phyloP scores from a whole-genome alignment of 2,329 filamentous ascomycete species.

The Emmonsia crescens region DNA sequence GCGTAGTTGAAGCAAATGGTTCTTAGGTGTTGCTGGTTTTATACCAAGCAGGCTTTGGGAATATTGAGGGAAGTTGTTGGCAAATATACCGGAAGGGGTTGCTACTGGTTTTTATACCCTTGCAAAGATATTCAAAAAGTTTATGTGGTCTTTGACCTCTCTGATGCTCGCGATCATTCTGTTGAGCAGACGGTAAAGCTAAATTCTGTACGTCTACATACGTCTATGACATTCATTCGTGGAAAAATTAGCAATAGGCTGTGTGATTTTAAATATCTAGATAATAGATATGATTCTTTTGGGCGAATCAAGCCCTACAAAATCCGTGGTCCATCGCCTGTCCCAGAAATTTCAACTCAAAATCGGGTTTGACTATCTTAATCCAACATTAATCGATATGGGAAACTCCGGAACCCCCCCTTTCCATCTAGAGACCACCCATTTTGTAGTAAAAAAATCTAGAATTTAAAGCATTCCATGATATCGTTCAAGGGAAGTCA shows the following conservation, averaged over 20 bases:
- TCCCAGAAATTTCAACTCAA: not conserved
- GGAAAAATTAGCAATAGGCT: not conserved
- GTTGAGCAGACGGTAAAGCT: not conserved
- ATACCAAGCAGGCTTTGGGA: not conserved
- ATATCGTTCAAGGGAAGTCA: not conserved
- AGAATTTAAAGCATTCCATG: not conserved
- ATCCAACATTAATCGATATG: not conserved
- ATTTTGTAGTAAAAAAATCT: not conserved
- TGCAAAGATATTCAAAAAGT: not conserved
- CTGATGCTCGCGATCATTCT: not conserved
- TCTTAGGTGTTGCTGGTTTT: not conserved
- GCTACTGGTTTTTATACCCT: not conserved
- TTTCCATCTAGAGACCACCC: not conserved
- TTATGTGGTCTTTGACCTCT: not conserved
- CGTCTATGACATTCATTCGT: not conserved
- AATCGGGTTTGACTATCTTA: not conserved
- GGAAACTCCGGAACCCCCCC: not conserved
- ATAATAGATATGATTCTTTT: not conserved
- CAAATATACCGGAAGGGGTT: not conserved
- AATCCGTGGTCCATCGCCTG: not conserved
- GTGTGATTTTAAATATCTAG: not conserved
- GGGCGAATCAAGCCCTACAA: not conserved
- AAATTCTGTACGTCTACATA: not conserved
- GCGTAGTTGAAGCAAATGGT: constrained; percentile 33
- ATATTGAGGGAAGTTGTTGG: not conserved